Evolutionary conservation across 345 rosid genomes (phyloP), one percentile per base, ranked within the genome.

Genomic region (Firmiana major): DNA sequence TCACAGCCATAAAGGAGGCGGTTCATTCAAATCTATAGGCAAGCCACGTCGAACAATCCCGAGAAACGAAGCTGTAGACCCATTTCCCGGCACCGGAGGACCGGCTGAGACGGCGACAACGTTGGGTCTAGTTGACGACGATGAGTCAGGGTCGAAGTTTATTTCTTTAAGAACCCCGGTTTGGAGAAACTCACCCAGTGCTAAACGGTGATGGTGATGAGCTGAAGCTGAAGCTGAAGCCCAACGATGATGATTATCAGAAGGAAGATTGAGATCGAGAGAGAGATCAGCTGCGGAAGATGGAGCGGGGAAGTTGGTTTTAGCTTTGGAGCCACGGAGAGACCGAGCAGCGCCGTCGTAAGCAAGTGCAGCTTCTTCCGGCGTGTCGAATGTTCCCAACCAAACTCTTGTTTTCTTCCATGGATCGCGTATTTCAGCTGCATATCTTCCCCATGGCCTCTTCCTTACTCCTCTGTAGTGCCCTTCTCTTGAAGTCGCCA

Each of bases 401-500:
- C 98, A 94, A 43, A 93, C 98, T 75, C 98, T 82, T 10, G 97
- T 89, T 80, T 94, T 94, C 88, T 94, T 94, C 97, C 98, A 93
- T 0, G 98, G 98, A 84, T 93, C 98, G 34, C 98, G 92, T 73
- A 94, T 94, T 88, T 94, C 98, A 0, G 98, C 98, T 0, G 98
- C 98, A 85, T 93, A 94, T 26, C 98, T 89, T 5, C 98, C 98
- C 98, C 98, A 94, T 11, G 98, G 98, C 81, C 98, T 83, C 94
- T 94, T 94, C 48, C 98, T 70, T 17, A 94, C 98, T 12, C 98
- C 98, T 57, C 97, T 82, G 89, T 89, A 93, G 85, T 91, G 98
- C 42, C 90, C 97, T 71, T 91, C 97, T 17, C 89, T 84, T 24
- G 94, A 76, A 17, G 97, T 84, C 74, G 96, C 87, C 96, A 88